Percentiles rank a stretch among this genome's conserved stretches.
Evolutionary conservation across 2,329 filamentous ascomycete species (phyloP).

Genomic region (Lasiodiplodia gonubiensis): DNA sequence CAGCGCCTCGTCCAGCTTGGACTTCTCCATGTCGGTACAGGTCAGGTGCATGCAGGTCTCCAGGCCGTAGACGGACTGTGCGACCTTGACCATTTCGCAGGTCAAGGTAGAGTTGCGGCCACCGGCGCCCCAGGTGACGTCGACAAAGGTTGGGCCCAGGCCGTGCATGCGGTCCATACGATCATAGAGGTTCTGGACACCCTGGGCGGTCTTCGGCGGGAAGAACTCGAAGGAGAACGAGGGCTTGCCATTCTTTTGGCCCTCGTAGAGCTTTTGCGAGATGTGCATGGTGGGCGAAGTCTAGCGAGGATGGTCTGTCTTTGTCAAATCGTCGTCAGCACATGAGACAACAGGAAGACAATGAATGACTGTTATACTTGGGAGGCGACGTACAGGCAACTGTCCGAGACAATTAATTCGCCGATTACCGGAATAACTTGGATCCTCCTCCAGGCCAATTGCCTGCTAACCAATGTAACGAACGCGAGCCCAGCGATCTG

Average conservation of each 20-base stretch:
- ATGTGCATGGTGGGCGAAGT: constrained; percentile 78
- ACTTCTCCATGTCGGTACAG: constrained; percentile 95
- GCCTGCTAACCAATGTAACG: constrained; percentile 52
- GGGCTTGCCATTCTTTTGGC: constrained; percentile 77
- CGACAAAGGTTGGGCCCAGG: constrained; percentile 92
- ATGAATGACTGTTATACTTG: constrained; percentile 6
- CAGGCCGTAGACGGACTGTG: constrained; percentile 91
- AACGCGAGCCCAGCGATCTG: constrained; percentile 56
- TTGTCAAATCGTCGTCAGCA: neutral
- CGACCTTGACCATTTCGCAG: constrained; percentile 95
- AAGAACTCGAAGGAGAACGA: constrained; percentile 99
- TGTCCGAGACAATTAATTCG: constrained; percentile 16
- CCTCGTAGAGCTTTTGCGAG: constrained; percentile 84
- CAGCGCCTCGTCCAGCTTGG: constrained; percentile 88
- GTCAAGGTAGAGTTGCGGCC: constrained; percentile 90
- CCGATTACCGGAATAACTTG: constrained; percentile 9
- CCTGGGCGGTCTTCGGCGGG: constrained; percentile 94
- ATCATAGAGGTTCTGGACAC: constrained; percentile 98
- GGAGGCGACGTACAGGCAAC: neutral
- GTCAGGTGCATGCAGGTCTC: constrained; percentile 99
- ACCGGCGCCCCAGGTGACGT: constrained; percentile 97
- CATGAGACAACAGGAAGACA: neutral
- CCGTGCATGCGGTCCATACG: constrained; percentile 99
- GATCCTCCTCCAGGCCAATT: constrained; percentile 28
- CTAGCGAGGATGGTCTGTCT: neutral